Conservation (phyloP, 2,329 filamentous ascomycete species). For the Tolypocladium endophyticum region DNA sequence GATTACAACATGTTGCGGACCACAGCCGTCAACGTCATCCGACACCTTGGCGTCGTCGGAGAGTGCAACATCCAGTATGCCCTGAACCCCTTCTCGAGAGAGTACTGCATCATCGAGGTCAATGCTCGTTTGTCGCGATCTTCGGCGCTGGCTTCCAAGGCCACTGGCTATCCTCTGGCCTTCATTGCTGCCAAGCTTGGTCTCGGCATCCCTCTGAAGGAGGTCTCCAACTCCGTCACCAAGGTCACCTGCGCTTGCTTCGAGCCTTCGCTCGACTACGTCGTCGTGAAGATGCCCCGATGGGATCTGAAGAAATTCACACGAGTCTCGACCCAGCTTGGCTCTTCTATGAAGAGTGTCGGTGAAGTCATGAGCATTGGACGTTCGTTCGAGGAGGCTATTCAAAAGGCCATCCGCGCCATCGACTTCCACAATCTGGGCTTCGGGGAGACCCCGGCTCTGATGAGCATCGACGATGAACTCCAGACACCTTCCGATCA, state of each 20-base stretch:
- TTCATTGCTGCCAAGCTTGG: slow-evolving; percentile 97
- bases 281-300: slow-evolving; percentile 95
- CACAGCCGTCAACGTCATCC: slow-evolving; percentile 92
- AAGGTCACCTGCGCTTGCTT: slow-evolving; percentile 96
- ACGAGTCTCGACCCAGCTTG: slow-evolving; percentile 87
- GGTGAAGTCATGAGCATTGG: slow-evolving; percentile 99
- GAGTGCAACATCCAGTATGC: slow-evolving; percentile 99
- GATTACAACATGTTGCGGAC: slow-evolving; percentile 99
- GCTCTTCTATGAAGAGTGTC: slow-evolving; percentile 99
- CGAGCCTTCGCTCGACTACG: slow-evolving; percentile 95
- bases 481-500: slow-evolving; percentile 96
- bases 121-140: slow-evolving; percentile 93
- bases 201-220: slow-evolving; percentile 87
- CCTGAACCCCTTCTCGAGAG: slow-evolving; percentile 84
- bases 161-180: slow-evolving; percentile 88
- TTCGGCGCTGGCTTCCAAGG: slow-evolving; percentile 91
- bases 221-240: slow-evolving; percentile 93
- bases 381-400: slow-evolving; percentile 92
- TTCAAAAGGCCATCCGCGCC: slow-evolving; percentile 92
- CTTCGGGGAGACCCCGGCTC: slow-evolving; percentile 80
- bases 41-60: slow-evolving; percentile 91
- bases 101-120: slow-evolving; percentile 99
- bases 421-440: slow-evolving; percentile 94
- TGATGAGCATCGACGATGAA: slow-evolving; percentile 94
- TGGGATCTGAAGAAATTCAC: slow-evolving; percentile 99